Percentiles rank a stretch among this genome's conserved stretches.
These are phyloP conservation scores for Malus sieversii DNA, from an alignment of 306 rosid genomes.

Conservation along the genomic window DNA sequence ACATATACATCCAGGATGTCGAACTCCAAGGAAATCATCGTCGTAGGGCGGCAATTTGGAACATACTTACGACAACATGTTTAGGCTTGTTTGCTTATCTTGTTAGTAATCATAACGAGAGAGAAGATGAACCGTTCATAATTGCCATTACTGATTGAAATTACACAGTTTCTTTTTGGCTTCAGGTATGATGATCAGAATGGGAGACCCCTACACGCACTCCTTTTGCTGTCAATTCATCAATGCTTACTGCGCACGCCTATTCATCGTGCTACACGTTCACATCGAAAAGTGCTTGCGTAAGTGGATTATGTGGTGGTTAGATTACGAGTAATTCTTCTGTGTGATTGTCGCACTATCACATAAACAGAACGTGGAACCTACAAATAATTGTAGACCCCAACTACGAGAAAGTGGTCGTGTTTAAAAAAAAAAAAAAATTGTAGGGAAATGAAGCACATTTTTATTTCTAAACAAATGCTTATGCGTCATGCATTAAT, in stretches of 20 bases:
- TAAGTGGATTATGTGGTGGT: background rate
- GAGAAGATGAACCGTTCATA: background rate
- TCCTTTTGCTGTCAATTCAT: constrained; percentile 5
- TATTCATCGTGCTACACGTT: background rate
- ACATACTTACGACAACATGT: background rate
- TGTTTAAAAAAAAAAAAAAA: too few relatives aligned
- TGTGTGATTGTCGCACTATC: background rate
- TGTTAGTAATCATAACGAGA: constrained; percentile 6
- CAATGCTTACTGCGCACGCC: background rate
- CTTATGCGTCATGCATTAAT: background rate
- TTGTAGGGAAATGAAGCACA: background rate
- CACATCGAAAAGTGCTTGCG: background rate
- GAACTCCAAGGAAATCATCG: background rate
- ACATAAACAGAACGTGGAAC: background rate
- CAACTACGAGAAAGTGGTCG: background rate
- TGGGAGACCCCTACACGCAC: background rate
- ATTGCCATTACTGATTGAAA: background rate
- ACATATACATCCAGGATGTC: constrained; percentile 10
- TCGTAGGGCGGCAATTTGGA: constrained; percentile 6
- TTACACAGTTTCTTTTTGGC: background rate
- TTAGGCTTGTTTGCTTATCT: constrained; percentile 12
- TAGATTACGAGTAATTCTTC: background rate
- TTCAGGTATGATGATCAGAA: background rate
- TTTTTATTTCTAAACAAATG: constrained; percentile 26
- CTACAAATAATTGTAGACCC: background rate